phyloP scores from a whole-genome alignment of 176 grass and related monocot genomes.

The Cymbopogon citratus region DNA sequence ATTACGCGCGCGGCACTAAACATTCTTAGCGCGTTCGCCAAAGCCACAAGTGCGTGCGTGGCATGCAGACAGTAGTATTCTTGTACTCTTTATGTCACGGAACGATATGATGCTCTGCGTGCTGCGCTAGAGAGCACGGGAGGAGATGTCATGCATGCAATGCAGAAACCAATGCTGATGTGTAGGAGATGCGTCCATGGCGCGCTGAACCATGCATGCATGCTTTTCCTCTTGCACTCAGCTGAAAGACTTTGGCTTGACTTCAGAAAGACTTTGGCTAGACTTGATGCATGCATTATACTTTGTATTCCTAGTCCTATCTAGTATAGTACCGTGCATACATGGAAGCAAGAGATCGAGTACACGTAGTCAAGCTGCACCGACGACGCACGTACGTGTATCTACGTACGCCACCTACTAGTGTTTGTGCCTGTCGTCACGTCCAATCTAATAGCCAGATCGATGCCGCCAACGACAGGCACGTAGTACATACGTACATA shows the following conservation, averaged over 20 bases:
- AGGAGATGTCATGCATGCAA: neutral
- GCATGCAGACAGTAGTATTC: neutral
- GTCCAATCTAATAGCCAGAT: no score
- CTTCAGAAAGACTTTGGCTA: neutral
- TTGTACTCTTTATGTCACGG: neutral
- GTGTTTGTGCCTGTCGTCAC: no score
- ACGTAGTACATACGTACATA: neutral
- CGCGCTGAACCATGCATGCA: neutral
- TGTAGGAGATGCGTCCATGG: neutral
- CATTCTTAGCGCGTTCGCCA: constrained; percentile 9
- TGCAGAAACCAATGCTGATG: neutral
- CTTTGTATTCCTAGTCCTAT: no score
- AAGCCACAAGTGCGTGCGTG: neutral
- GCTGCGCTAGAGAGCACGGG: no score
- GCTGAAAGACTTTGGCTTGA: neutral
- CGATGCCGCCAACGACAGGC: neutral
- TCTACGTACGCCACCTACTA: no score
- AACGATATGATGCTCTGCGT: neutral
- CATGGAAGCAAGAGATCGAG: neutral
- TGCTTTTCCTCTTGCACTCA: neutral
- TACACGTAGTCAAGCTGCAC: neutral
- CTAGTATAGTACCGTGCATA: neutral
- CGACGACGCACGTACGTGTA: neutral
- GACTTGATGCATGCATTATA: neutral
- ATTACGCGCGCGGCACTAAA: constrained; percentile 26